Evolutionary conservation across 2,329 filamentous ascomycete genomes (phyloP), one percentile per base, ranked within the genome.

Genomic region (Aspergillus fructus): DNA sequence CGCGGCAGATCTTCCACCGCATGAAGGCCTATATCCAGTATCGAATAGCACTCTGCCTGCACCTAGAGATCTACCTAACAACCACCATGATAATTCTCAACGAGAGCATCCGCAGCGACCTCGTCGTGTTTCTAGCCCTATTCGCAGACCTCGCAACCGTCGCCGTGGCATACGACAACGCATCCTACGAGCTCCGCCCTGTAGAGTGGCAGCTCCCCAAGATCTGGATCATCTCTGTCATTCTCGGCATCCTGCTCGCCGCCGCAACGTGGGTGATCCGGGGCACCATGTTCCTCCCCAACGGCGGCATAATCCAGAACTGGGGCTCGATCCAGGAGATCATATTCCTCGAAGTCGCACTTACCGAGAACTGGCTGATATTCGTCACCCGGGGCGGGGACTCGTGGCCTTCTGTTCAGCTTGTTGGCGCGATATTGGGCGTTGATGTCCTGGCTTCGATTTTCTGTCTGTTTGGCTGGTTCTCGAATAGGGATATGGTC

Each of bases 361-460:
- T 96, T 53, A 93, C 91, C 59, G 91, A 96, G 83, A 96, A 96
- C 81, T 96, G 91, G 92, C 86, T 96, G 51, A 96, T 96, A 76
- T 96, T 96, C 82, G 93, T 96, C 77, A 96, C 91, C 63, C 90
- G 91, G 82, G 91, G 89, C 60, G 85, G 83, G 60, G 81, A 86
- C 70, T 90, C 88, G 5, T 88, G 84, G 79, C 89, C 89, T 47
- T 90, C 88, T 0, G 87, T 87, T 80, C 88, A 90, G 71, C 79
- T 92, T 23, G 81, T 91, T 54, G 78, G 76, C 40, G 89, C 89
- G 56, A 91, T 91, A 70, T 76, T 89, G 55, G 84, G 83, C 67
- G 89, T 92, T 64, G 89, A 91, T 68, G 78, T 83, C 52, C 74
- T 91, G 17, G 86, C 89, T 12, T 91, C 89, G 23, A 79, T 91